Conservation (phyloP, 192 early-diverging fungal genomes). For the Chytriomyces sp. region DNA sequence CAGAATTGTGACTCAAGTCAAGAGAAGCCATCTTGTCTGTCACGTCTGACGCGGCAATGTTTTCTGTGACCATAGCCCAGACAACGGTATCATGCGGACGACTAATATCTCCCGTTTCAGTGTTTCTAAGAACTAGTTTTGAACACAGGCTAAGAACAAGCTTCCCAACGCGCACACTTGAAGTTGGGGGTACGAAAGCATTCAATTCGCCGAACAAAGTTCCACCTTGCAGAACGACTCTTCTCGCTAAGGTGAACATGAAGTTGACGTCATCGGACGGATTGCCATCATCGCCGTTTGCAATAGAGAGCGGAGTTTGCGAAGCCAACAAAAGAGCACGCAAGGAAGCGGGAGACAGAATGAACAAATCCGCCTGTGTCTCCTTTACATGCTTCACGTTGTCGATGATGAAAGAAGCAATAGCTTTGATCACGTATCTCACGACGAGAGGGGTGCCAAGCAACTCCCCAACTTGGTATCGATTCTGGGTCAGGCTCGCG, state of each 20-base stretch:
- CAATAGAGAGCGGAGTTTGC: slow-evolving; percentile 7
- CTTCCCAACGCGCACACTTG: neutral
- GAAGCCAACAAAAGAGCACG: slow-evolving; percentile 22
- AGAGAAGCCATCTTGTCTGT: too few species aligned
- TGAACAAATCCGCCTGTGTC: neutral
- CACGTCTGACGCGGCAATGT: too few species aligned
- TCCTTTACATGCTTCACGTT: neutral
- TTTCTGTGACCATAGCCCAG: neutral
- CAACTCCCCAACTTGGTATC: neutral
- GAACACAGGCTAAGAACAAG: neutral
- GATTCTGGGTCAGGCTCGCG: neutral
- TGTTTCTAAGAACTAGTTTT: neutral
- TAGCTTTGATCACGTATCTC: neutral
- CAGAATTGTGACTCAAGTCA: too few species aligned
- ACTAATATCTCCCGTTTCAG: neutral
- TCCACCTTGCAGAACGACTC: neutral
- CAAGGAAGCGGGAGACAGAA: slow-evolving; percentile 4
- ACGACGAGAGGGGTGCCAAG: neutral
- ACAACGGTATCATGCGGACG: neutral
- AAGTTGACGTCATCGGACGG: neutral
- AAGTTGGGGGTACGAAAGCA: neutral
- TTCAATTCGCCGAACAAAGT: neutral
- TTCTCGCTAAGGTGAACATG: slow-evolving; percentile 5
- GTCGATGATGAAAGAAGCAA: neutral
- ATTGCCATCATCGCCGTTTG: slow-evolving; percentile 18